phyloP scores from a whole-genome alignment of 495 filamentous ascomycete genomes.

The Lophiotrema nucula region DNA sequence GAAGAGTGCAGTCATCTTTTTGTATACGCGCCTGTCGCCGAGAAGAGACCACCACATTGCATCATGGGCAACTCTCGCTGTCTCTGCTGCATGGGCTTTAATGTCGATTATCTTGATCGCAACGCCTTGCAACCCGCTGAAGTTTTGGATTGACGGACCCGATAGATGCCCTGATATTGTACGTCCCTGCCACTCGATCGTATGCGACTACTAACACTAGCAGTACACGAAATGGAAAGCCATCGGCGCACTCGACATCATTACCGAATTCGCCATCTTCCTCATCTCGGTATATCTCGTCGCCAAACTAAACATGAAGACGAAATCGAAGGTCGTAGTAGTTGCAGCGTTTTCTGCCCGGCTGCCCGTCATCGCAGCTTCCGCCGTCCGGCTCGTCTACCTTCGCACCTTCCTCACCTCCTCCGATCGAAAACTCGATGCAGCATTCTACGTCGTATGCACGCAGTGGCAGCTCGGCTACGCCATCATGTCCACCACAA shows the following conservation, averaged over 20 bases:
- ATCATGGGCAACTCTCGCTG: slow-evolving; percentile 1
- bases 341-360: slow-evolving; percentile 21
- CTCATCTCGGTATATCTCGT: slow-evolving; percentile 21
- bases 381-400: slow-evolving; percentile 16
- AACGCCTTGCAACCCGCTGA: slow-evolving; percentile 10
- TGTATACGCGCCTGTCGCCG: slow-evolving; percentile 23
- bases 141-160: slow-evolving; percentile 19
- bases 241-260: slow-evolving; percentile 23
- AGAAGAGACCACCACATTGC: slow-evolving; percentile 7
- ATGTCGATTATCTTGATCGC: slow-evolving; percentile 18
- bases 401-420: slow-evolving; percentile 6
- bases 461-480: slow-evolving; percentile 28
- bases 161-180: slow-evolving; percentile 12
- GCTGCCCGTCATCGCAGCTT: slow-evolving; percentile 19
- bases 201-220: background rate
- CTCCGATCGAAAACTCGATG: slow-evolving; percentile 7
- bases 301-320: slow-evolving; percentile 14
- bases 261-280: slow-evolving; percentile 27
- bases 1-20: slow-evolving; percentile 16
- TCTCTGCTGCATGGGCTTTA: slow-evolving; percentile 15
- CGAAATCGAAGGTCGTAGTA: slow-evolving; percentile 17
- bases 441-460: slow-evolving; percentile 11
- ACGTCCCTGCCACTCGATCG: background rate
- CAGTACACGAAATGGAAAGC: slow-evolving; percentile 25
- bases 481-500: slow-evolving; percentile 25